Evolutionary conservation across 75 land plant genomes (phyloP), one percentile per base, ranked within the genome.

Genomic region (Selaginella moellendorffii): DNA sequence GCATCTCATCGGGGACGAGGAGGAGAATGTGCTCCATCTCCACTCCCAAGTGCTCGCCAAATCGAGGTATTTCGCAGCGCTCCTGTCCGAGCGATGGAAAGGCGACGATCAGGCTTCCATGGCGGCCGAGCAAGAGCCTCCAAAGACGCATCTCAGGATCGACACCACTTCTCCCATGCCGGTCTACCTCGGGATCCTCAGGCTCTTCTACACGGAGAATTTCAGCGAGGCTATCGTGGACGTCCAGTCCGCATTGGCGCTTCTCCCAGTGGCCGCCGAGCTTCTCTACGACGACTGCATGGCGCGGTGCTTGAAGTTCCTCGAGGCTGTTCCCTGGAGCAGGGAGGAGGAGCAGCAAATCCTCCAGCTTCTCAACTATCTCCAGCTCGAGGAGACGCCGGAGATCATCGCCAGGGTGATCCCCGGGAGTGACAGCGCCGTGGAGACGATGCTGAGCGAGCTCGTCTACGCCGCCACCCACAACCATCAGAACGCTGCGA

Each of bases 251-350:
- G 97, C 93, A 1, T 58, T 85, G 26, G 52, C 74, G 5, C 30
- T 85, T 24, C 79, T 90, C 23, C 93, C 93, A 0, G 76, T 87
- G 2, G 93, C 97, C 14, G 80, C 86, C 2, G 83, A 84, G 53
- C 74, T 87, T 5, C 64, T 90, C 65, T 90, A 84, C 63, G 97
- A 90, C 65, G 88, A 84, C 5, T 81, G 84, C 69, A 74, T 90
- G 19, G 31, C 62, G 24, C 75, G 77, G 2, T 87, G 97, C 70
- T 80, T 90, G 8, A 63, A 56, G 29, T 90, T 80, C 53, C 76
- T 90, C 25, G 97, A 90, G 64, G 93, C 93, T 0, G 93, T 90
- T 28, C 93, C 97, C 22, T 90, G 97, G 97, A 87, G 73, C 0
- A 85, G 80, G 52, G 93, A 90, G 29, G 88, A 87, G 63, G 97